These are phyloP conservation scores for Platanus orientalis DNA, from an alignment of 164 flowering plant genomes.

Conservation along the genomic window DNA sequence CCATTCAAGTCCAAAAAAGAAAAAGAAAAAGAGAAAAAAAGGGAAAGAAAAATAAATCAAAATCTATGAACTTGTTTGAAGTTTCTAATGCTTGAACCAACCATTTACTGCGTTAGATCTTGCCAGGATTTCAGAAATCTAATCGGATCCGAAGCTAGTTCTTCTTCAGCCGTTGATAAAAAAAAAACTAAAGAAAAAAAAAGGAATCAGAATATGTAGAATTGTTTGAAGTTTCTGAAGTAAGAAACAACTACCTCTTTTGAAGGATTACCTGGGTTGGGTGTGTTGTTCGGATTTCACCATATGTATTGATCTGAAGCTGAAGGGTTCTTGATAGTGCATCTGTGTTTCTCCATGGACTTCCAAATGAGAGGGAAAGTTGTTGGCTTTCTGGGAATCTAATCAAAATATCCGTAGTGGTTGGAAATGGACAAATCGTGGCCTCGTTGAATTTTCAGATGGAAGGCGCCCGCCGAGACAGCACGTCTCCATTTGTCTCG, in stretches of 20 bases:
- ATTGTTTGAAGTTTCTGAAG: no score
- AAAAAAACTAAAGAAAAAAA: no score
- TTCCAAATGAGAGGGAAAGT: no score
- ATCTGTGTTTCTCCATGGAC: neutral
- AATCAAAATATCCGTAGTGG: no score
- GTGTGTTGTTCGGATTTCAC: neutral
- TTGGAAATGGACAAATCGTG: no score
- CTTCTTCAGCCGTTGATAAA: neutral
- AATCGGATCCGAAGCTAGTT: neutral
- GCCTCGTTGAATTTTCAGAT: no score
- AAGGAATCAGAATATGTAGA: neutral
- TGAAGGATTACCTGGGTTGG: neutral
- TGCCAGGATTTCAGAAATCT: neutral
- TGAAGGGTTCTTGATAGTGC: neutral
- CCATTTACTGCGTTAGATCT: neutral
- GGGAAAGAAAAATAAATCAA: neutral
- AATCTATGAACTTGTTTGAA: neutral
- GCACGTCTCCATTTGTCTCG: no score
- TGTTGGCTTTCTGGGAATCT: no score
- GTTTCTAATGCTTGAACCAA: no score
- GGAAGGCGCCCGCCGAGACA: no score
- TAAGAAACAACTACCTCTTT: neutral
- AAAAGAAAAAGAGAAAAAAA: no score
- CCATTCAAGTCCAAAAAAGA: no score
- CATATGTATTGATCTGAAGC: constrained; percentile 4